Evolutionary conservation across 2,329 filamentous ascomycete species (phyloP), one percentile per base, ranked within the genome.

Genomic region (Ceratocystis huliohia): DNA sequence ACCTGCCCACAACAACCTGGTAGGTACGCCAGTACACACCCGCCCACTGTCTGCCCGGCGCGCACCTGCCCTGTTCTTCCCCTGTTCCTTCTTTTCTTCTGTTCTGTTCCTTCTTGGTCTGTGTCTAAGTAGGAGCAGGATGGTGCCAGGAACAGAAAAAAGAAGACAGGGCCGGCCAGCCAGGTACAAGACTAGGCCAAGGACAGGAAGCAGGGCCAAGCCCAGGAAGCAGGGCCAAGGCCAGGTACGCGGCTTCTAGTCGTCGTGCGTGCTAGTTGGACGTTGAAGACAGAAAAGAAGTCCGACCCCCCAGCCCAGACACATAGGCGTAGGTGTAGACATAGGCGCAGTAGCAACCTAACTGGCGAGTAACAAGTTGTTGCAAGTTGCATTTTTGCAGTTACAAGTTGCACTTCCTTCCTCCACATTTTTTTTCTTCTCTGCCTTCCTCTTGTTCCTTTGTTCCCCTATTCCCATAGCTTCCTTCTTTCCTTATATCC

Each of bases 391-490:
- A 50, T 22, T 20, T 25, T 17, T 48, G 45, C 45, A 48, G 45
- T 50, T 50, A 22, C 22, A 33, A 30, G 53, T 57, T 57, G 22
- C 53, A 57, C 25, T 57, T 30, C 53, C 53, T 57, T 30, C 53
- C 22, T 28, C 25, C 53, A 30, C 53, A 53, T 20, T 13, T 33
- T 62, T 46, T 17, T 46, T 45, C 22, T 17, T 22, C 22, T 37
- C 17, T 17, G 30, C 22, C 41, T 63, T 33, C 44, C 22, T 63
- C 25, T 33, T 63, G 20, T 20, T 25, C 28, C 22, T 59, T 28
- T n/a, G 57, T 61, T 61, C 57, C 30, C 57, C 57, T 61, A 44
- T 61, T 41, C 57, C n/a, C 57, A 57, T 57, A 57, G 53, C 53
- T 57, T 57, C 53, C 53, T 28, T 57, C 57, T 33, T 20, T 59